Evolutionary conservation across 2,329 filamentous ascomycete species (phyloP).

Genomic region (Volutella citrinella): DNA sequence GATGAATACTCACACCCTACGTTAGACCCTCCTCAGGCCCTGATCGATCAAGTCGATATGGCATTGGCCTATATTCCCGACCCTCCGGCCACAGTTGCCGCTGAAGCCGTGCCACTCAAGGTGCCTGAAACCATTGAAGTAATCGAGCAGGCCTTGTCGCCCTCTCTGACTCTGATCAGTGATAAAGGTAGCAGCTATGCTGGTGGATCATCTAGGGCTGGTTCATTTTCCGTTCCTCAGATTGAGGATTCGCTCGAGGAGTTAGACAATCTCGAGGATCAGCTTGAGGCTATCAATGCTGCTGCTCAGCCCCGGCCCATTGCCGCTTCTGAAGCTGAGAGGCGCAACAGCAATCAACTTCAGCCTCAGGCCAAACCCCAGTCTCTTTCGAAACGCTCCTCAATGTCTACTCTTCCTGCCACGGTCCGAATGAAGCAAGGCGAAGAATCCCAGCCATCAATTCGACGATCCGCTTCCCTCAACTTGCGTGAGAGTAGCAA

Average conservation of each 20-base stretch:
- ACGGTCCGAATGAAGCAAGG: constrained; percentile 42
- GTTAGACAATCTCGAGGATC: constrained; percentile 59
- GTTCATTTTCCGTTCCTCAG: constrained; percentile 39
- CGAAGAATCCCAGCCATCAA: constrained; percentile 32
- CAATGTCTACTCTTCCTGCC: constrained; percentile 32
- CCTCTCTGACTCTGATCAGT: constrained; percentile 28
- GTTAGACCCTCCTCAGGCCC: constrained; percentile 13
- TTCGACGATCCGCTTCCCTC: constrained; percentile 43
- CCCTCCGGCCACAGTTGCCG: no score
- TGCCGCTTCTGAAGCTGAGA: constrained; percentile 23
- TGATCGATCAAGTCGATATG: constrained; percentile 18
- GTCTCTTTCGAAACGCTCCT: constrained; percentile 22
- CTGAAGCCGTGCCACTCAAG: no score
- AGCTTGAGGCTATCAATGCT: constrained; percentile 52
- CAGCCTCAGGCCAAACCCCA: constrained; percentile 14
- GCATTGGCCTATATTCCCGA: no score
- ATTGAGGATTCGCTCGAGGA: constrained; percentile 65
- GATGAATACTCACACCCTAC: constrained; percentile 16
- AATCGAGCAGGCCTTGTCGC: constrained; percentile 32
- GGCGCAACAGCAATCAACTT: constrained; percentile 10
- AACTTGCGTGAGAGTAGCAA: constrained; percentile 30
- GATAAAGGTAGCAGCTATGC: constrained; percentile 33
- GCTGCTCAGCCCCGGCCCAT: constrained; percentile 34
- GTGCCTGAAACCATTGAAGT: constrained; percentile 27
- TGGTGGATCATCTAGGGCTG: constrained; percentile 28